Percentiles rank a stretch among this genome's conserved stretches.
Evolutionary conservation across 1,284 basidiomycete genomes (phyloP).

Genomic region (Sporisorium exsertum): DNA sequence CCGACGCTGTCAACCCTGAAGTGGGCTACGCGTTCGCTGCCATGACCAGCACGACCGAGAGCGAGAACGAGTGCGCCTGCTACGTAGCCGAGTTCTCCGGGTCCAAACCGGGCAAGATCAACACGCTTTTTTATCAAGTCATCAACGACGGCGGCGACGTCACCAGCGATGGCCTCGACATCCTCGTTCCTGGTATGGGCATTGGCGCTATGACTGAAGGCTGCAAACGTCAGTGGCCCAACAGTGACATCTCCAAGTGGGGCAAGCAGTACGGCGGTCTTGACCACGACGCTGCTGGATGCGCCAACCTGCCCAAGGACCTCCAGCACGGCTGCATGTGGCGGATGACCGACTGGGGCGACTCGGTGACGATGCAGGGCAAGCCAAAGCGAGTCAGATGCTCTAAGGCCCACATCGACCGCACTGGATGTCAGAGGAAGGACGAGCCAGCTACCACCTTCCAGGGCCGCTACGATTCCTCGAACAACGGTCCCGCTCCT

Average conservation of each 20-base stretch:
- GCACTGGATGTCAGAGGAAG: constrained; percentile 42
- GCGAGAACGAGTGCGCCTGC: constrained; percentile 29
- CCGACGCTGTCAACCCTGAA: constrained; percentile 22
- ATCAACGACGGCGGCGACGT: constrained; percentile 43
- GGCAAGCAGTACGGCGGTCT: constrained; percentile 43
- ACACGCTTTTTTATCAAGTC: constrained; percentile 41
- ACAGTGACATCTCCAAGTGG: constrained; percentile 28
- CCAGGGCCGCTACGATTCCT: constrained; percentile 3
- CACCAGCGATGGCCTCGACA: constrained; percentile 29
- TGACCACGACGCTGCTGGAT: constrained; percentile 23
- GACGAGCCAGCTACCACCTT: constrained; percentile 18
- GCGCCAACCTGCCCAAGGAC: constrained; percentile 27
- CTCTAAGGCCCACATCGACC: constrained; percentile 46
- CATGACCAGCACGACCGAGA: constrained; percentile 25
- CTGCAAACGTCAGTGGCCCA: constrained; percentile 33
- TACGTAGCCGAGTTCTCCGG: constrained; percentile 27
- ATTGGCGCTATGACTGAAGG: constrained; percentile 25
- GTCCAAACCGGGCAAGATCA: constrained; percentile 28
- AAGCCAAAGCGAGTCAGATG: constrained; percentile 28
- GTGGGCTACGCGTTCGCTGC: constrained; percentile 41
- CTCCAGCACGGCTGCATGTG: constrained; percentile 42
- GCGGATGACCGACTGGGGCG: constrained; percentile 40
- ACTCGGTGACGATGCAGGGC: constrained; percentile 23
- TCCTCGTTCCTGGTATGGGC: constrained; percentile 47
- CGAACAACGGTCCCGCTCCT: constrained; percentile 11